phyloP scores from a whole-genome alignment of 2,329 filamentous ascomycete genomes.

The Aspergillus sp. region DNA sequence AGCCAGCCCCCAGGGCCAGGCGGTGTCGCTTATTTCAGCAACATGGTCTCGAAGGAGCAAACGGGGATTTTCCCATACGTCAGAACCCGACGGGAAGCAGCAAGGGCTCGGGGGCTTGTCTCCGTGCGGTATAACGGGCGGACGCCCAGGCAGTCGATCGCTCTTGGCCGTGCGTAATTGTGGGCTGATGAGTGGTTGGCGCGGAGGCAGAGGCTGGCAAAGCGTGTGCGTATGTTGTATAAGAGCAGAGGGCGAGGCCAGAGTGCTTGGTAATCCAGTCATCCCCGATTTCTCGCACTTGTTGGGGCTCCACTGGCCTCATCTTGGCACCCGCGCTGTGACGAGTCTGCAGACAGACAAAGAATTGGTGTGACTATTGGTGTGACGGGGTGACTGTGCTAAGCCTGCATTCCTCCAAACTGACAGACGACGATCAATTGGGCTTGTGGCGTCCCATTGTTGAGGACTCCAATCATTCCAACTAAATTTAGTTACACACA shows the following conservation, averaged over 20 bases:
- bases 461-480: neutral
- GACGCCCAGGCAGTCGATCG: constrained; percentile 5
- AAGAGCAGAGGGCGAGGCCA: constrained; percentile 1
- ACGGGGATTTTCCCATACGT: neutral
- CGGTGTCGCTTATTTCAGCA: constrained; percentile 8
- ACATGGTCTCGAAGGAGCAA: constrained; percentile 10
- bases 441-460: neutral
- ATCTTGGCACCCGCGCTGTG: neutral
- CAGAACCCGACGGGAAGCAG: neutral
- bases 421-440: neutral
- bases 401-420: neutral
- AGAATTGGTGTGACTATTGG: neutral
- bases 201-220: too few relatives aligned
- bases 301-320: neutral
- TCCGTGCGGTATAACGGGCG: neutral
- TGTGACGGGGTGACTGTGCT: neutral
- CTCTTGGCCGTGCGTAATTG: constrained; percentile 10
- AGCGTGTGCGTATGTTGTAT: neutral
- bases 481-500: neutral
- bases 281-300: too few relatives aligned
- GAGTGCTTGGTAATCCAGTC: constrained; percentile 8
- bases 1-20: neutral
- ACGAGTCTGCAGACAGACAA: neutral
- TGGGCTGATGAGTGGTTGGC: constrained; percentile 11
- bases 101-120: constrained; percentile 4